Conservation (phyloP, 2,329 filamentous ascomycete genomes). For the Colletotrichum cereale region DNA sequence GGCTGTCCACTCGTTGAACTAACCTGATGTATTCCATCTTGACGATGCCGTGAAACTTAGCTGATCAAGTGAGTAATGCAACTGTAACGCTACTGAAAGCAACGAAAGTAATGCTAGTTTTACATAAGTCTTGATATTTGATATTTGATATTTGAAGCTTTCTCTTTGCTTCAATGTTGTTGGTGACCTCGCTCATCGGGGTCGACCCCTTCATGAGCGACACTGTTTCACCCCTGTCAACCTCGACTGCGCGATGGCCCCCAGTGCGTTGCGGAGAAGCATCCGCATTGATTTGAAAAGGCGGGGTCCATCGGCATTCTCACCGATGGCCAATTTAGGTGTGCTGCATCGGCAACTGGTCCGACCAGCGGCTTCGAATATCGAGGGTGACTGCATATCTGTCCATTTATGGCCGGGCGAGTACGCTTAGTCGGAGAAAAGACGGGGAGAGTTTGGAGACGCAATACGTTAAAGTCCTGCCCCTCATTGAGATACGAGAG, state of each 20-base stretch:
- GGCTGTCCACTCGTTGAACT: constrained; percentile 22
- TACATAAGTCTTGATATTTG: background rate
- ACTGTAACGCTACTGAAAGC: rapidly evolving
- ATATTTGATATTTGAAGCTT: background rate
- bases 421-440: constrained; percentile 9
- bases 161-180: constrained; percentile 16
- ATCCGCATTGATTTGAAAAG: background rate
- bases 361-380: background rate
- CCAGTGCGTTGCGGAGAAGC: constrained; percentile 27
- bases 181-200: constrained; percentile 4
- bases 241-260: background rate
- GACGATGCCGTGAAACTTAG: background rate
- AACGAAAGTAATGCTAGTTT: rapidly evolving
- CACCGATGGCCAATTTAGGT: constrained; percentile 19
- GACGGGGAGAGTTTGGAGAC: constrained; percentile 11
- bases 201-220: background rate
- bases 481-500: background rate
- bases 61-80: too few relatives aligned
- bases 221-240: background rate
- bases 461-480: constrained; percentile 4
- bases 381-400: background rate
- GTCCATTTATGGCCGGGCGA: background rate
- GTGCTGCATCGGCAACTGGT: constrained; percentile 15
- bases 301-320: constrained; percentile 25
- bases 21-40: constrained; percentile 44